Evolutionary conservation across 495 filamentous ascomycete species (phyloP).

Genomic region (Aspergillus biplanus): DNA sequence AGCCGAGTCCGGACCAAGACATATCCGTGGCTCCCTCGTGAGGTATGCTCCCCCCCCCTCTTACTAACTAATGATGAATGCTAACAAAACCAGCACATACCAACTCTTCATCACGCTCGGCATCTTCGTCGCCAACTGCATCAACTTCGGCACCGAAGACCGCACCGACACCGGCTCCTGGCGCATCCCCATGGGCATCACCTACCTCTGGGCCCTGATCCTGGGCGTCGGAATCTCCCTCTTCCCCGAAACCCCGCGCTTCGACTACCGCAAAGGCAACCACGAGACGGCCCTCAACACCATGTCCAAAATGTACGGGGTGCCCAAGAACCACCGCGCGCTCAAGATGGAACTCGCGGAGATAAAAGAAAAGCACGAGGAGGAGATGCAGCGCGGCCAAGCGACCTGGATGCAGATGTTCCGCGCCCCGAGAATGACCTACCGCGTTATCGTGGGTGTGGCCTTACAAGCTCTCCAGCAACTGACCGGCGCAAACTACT

Average conservation of each 20-base stretch:
- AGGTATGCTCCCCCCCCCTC: conserved; percentile 36
- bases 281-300: conserved; percentile 64
- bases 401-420: conserved; percentile 53
- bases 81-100: conserved; percentile 51
- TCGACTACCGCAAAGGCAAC: conserved; percentile 65
- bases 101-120: conserved; percentile 87
- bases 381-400: conserved; percentile 51
- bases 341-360: conserved; percentile 69
- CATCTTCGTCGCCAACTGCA: conserved; percentile 77
- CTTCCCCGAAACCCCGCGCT: conserved; percentile 73
- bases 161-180: conserved; percentile 57
- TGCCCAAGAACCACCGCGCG: conserved; percentile 60
- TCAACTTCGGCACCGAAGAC: conserved; percentile 74
- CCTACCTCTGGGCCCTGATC: conserved; percentile 71
- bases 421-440: conserved; percentile 66
- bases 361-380: conserved; percentile 59
- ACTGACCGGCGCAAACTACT: conserved; percentile 56
- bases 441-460: conserved; percentile 68
- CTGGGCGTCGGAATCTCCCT: conserved; percentile 68
- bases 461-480: conserved; percentile 58
- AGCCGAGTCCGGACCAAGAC: conserved; percentile 64
- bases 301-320: conserved; percentile 69
- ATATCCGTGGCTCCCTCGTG: conserved; percentile 67
- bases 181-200: conserved; percentile 79
- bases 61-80: not conserved